Evolutionary conservation across 352 stramenopile genomes (phyloP), one percentile per base, ranked within the genome.

Genomic region (Peronospora tabacina): DNA sequence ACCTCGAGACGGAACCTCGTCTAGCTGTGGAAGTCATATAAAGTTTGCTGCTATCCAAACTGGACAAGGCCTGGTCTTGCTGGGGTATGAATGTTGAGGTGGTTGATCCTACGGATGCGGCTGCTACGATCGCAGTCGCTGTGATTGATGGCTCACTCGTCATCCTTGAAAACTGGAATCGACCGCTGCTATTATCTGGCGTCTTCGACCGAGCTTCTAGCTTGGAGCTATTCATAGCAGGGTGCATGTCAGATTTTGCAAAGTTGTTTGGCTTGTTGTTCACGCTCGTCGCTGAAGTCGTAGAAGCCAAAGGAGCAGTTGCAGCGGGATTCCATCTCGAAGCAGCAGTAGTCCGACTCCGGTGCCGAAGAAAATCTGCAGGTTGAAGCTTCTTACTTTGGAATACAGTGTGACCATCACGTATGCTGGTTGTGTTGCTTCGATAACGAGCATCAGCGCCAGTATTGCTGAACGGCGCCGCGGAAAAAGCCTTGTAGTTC

Each of bases 301-400:
- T 15, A 19, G 28, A 44, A 8, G 43, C 46, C 8, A 61, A 57
- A 2, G 53, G 53, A 38, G 53, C 39, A 8, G 58, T 68, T 4
- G 58, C 44, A 24, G 57, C 40, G 3, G 49, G 50, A 19, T 67
- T 67, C 62, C 57, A 61, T 2, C 41, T 22, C 26, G 58, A 29
- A 29, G 34, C 32, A 4, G 44, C 42, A 12, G 52, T 59, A 0
- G 57, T 71, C 19, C 62, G 53, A 32, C 62, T 68, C 11, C 58
- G 62, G 17, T 71, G 58, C 5, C 62, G 58, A 44, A 65, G 58
- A 22, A 68, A 45, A 26, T 71, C 58, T 13, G 62, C 58, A 24
- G 58, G 58, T 13, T 45, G 53, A 37, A 71, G 47, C 26, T 24
- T 50, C 17, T 53, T 26, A 8, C 40, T 24, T 26, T 64, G 49